Conservation (phyloP, 2,329 filamentous ascomycete genomes). For the Myriosclerotinia duriaeana region DNA sequence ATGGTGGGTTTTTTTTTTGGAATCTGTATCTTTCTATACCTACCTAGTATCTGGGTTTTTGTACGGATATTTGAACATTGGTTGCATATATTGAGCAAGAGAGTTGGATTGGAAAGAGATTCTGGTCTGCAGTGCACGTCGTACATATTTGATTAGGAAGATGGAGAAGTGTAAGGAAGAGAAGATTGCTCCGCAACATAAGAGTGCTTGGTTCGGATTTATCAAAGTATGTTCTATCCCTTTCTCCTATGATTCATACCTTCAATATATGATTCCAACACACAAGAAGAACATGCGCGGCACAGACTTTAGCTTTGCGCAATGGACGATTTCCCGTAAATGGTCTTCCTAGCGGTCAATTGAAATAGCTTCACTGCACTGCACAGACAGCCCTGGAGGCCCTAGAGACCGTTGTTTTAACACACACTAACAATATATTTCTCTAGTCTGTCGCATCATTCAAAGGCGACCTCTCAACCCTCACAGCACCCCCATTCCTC, state of each 20-base stretch:
- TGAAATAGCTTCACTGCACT: background rate
- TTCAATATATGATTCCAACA: background rate
- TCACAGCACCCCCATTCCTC: slow-evolving; percentile 83
- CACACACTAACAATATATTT: background rate
- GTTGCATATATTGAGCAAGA: background rate
- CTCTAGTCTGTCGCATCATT: slow-evolving; percentile 71
- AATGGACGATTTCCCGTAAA: too few species aligned
- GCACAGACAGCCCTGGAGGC: background rate
- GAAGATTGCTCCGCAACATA: slow-evolving; percentile 33
- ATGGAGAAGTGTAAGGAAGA: slow-evolving; percentile 26
- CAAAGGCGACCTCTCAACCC: slow-evolving; percentile 76
- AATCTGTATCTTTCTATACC: background rate
- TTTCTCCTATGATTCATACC: background rate
- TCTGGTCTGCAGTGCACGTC: background rate
- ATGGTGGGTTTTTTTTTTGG: background rate
- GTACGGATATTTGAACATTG: background rate
- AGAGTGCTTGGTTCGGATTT: slow-evolving; percentile 38
- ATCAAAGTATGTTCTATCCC: slow-evolving; percentile 34
- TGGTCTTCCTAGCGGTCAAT: background rate
- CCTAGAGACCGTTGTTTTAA: background rate
- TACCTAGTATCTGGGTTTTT: background rate
- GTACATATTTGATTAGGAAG: background rate
- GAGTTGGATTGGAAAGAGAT: too few species aligned
- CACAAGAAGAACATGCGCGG: background rate
- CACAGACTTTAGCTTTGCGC: background rate